Percentiles rank a stretch among this genome's conserved stretches.
These are phyloP conservation scores for Aquilaria yunnanensis DNA, from an alignment of 345 rosid species.

Conservation along the genomic window DNA sequence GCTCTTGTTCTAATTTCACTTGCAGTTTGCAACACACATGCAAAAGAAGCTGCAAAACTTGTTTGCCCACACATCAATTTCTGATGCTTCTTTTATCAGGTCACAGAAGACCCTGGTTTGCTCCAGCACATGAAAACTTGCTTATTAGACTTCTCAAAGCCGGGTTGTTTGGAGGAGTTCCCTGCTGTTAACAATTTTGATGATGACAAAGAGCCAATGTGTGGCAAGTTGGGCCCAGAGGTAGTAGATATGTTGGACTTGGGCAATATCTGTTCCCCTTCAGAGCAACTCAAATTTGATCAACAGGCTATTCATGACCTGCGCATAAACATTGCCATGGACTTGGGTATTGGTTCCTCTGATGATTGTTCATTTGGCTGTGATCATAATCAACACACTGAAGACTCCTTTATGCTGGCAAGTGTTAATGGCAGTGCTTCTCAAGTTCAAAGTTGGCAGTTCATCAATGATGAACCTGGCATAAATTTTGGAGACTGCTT, in stretches of 20 bases:
- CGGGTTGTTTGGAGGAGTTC: constrained; percentile 36
- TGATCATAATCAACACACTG: constrained; percentile 37
- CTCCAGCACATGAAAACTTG: constrained; percentile 69
- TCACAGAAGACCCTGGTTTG: constrained; percentile 51
- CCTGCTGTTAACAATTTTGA: constrained; percentile 26
- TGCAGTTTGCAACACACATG: neutral
- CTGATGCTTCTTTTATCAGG: constrained; percentile 23
- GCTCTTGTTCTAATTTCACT: neutral
- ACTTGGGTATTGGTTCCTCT: constrained; percentile 28
- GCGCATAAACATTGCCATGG: constrained; percentile 22
- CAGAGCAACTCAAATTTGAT: constrained; percentile 20
- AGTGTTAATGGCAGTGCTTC: constrained; percentile 29
- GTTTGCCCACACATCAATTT: neutral
- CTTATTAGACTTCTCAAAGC: constrained; percentile 58
- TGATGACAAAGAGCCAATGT: constrained; percentile 32
- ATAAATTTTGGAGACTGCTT: constrained; percentile 27
- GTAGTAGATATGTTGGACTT: constrained; percentile 21
- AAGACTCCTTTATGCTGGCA: constrained; percentile 38
- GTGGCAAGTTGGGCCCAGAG: constrained; percentile 19
- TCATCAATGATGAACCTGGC: constrained; percentile 32
- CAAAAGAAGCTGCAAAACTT: constrained; percentile 2
- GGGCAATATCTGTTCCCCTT: constrained; percentile 22
- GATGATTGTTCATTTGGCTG: constrained; percentile 40
- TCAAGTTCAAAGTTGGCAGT: constrained; percentile 37
- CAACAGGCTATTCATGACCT: constrained; percentile 13